Evolutionary conservation across 306 rosid genomes (phyloP).

Genomic region (Malus sylvestris): DNA sequence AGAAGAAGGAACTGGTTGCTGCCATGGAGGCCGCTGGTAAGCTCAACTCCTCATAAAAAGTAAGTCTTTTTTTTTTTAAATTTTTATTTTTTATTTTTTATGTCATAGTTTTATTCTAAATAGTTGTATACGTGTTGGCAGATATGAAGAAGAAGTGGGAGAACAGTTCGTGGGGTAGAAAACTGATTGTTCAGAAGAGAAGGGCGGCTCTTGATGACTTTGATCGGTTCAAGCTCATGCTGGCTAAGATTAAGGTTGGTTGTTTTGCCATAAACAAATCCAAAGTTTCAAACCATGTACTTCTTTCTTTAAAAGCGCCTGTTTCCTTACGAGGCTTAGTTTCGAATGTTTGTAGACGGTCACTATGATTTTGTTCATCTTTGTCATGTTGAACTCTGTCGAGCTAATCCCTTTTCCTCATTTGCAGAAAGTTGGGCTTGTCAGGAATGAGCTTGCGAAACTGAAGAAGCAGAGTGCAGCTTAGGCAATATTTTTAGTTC

Average conservation of each 20-base stretch:
- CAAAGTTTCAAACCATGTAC: not conserved
- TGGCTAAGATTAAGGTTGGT: constrained; percentile 82
- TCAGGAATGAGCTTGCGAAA: constrained; percentile 74
- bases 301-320: not conserved
- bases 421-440: constrained; percentile 79
- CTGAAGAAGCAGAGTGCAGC: constrained; percentile 53
- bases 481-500: constrained; percentile 20
- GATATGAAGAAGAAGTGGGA: constrained; percentile 99
- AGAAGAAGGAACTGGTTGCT: constrained; percentile 79
- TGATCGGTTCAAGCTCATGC: constrained; percentile 90
- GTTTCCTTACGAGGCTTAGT: not conserved
- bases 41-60: not conserved
- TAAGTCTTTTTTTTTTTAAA: not conserved
- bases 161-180: constrained; percentile 90
- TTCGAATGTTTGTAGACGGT: not conserved
- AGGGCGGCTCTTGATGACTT: constrained; percentile 76
- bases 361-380: not conserved
- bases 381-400: not conserved
- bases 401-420: not conserved
- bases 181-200: constrained; percentile 75
- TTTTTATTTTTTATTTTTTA: too few relatives aligned
- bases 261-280: not conserved
- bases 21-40: constrained; percentile 90
- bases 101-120: not conserved
- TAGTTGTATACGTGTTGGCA: constrained; percentile 7